Conservation (phyloP, 1,139 yeast species). For the Suhomyces atakaporum region DNA sequence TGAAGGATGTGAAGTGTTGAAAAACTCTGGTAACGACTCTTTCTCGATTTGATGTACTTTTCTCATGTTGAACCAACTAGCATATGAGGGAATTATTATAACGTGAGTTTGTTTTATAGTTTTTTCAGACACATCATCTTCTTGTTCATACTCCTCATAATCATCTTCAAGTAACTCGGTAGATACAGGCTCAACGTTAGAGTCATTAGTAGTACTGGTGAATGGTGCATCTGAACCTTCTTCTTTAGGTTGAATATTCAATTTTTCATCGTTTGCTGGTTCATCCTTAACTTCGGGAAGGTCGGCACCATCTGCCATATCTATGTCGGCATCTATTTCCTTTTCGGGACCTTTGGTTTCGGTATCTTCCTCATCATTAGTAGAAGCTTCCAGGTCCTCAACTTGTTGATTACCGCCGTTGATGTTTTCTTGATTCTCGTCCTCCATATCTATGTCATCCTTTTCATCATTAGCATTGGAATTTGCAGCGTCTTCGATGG, state of each 20-base stretch:
- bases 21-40: conserved; percentile 89
- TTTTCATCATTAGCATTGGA: not conserved
- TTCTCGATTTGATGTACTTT: conserved; percentile 64
- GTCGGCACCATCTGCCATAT: not conserved
- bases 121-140: conserved; percentile 11
- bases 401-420: conserved; percentile 1
- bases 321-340: conserved; percentile 1
- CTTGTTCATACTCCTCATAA: conserved; percentile 10
- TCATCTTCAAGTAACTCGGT: conserved; percentile 5
- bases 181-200: conserved; percentile 1
- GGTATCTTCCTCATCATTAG: conserved; percentile 6
- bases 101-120: conserved; percentile 70
- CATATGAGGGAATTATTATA: conserved; percentile 89
- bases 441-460: conserved; percentile 11
- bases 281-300: conserved; percentile 1
- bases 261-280: not conserved
- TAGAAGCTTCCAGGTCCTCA: conserved; percentile 9
- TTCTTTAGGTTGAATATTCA: conserved; percentile 1
- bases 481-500: not conserved
- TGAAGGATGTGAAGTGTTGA: conserved; percentile 69
- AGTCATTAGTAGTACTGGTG: conserved; percentile 1
- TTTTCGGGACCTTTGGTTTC: conserved; percentile 1
- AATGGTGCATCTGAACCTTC: conserved; percentile 1
- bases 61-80: conserved; percentile 84
- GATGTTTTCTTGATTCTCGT: conserved; percentile 1